Conservation (phyloP, 495 filamentous ascomycete species). For the Recurvomyces mirabilis region DNA sequence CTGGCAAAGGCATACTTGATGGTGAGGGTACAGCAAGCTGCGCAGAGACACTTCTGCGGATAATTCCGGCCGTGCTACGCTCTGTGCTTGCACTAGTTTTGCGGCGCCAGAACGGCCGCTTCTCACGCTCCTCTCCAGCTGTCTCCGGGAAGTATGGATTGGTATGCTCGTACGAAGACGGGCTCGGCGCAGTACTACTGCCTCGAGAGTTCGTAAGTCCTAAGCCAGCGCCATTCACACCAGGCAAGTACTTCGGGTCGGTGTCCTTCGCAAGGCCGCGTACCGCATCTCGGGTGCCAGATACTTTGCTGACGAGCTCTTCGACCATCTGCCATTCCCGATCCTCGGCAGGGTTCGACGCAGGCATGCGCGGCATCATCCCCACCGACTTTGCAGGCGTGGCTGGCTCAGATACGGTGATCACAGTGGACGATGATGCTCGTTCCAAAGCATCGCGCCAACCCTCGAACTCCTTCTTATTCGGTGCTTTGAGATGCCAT, state of each 20-base stretch:
- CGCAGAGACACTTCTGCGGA: slow-evolving; percentile 39
- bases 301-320: slow-evolving; percentile 64
- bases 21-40: slow-evolving; percentile 51
- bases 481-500: slow-evolving; percentile 85
- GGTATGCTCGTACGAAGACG: slow-evolving; percentile 22
- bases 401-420: background rate
- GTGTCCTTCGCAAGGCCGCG: slow-evolving; percentile 73
- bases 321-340: slow-evolving; percentile 79
- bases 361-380: slow-evolving; percentile 28
- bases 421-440: slow-evolving; percentile 49
- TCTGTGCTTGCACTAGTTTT: slow-evolving; percentile 43
- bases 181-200: slow-evolving; percentile 28
- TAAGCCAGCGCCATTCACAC: slow-evolving; percentile 21
- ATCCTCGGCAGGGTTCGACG: slow-evolving; percentile 44
- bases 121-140: slow-evolving; percentile 26
- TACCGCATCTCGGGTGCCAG: slow-evolving; percentile 80
- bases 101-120: slow-evolving; percentile 78
- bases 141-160: slow-evolving; percentile 35
- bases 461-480: slow-evolving; percentile 67
- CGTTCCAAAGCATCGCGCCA: slow-evolving; percentile 81
- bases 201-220: slow-evolving; percentile 17
- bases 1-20: slow-evolving; percentile 23
- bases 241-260: slow-evolving; percentile 46
- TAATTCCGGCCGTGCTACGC: slow-evolving; percentile 33
- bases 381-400: slow-evolving; percentile 26